These are phyloP conservation scores for Aspergillus campestris DNA, from an alignment of 495 filamentous ascomycete genomes.

Conservation along the genomic window DNA sequence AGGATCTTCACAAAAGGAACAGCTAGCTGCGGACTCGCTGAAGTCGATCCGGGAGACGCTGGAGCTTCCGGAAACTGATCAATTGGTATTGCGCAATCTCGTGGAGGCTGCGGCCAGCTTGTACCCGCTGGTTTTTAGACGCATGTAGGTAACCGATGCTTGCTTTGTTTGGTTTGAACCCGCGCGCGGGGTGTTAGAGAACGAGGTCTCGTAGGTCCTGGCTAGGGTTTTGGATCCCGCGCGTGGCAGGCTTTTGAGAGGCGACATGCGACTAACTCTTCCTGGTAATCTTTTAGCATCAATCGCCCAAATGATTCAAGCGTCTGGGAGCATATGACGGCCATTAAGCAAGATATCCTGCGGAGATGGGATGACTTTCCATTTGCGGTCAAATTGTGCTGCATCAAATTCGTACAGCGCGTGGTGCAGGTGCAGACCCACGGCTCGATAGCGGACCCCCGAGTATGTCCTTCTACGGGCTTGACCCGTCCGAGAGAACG, in stretches of 20 bases:
- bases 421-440: slow-evolving; percentile 88
- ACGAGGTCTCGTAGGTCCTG: slow-evolving; percentile 12
- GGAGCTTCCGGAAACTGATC: slow-evolving; percentile 64
- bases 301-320: slow-evolving; percentile 68
- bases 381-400: slow-evolving; percentile 74
- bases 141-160: slow-evolving; percentile 64
- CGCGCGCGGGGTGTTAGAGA: neutral
- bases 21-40: slow-evolving; percentile 60
- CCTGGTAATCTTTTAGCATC: slow-evolving; percentile 49
- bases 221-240: slow-evolving; percentile 1
- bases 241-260: too few relatives aligned
- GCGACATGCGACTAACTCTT: slow-evolving; percentile 19
- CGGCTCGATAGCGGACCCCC: slow-evolving; percentile 71
- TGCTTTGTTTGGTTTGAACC: slow-evolving; percentile 4
- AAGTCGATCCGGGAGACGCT: slow-evolving; percentile 66
- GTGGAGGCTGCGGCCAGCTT: slow-evolving; percentile 82
- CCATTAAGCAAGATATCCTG: slow-evolving; percentile 83
- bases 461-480: slow-evolving; percentile 46
- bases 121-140: slow-evolving; percentile 83
- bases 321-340: slow-evolving; percentile 78
- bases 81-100: slow-evolving; percentile 63
- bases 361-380: slow-evolving; percentile 78
- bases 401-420: slow-evolving; percentile 92
- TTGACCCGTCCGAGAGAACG: neutral
- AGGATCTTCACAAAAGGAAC: slow-evolving; percentile 62